Percentiles rank a stretch among this genome's conserved stretches.
These are phyloP conservation scores for Bassia scoparia DNA, from an alignment of 148 eudicot genomes.

Conservation along the genomic window DNA sequence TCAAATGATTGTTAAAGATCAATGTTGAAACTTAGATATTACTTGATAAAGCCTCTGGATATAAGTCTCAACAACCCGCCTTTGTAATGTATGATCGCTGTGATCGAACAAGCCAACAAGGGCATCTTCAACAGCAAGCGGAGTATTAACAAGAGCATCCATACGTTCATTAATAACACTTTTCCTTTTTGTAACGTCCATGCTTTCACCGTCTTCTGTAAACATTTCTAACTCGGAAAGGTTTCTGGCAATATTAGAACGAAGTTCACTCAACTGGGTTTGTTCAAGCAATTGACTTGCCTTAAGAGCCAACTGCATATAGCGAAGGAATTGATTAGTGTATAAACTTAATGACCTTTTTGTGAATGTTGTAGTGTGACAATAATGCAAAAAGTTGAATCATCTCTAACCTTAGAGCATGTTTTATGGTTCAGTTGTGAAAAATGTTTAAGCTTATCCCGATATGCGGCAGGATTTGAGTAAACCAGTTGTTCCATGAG, in stretches of 20 bases:
- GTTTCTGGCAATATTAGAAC: constrained; percentile 94
- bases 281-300: constrained; percentile 97
- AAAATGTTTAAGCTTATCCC: constrained; percentile 80
- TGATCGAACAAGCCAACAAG: constrained; percentile 98
- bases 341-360: too few species aligned
- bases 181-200: constrained; percentile 91
- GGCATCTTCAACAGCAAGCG: constrained; percentile 97
- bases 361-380: not conserved
- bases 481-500: constrained; percentile 98
- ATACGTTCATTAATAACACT: constrained; percentile 93
- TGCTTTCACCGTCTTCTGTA: constrained; percentile 94
- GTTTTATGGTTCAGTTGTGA: constrained; percentile 81
- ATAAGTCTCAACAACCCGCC: constrained; percentile 97
- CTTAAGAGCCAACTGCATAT: constrained; percentile 80
- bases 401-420: constrained; percentile 75
- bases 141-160: constrained; percentile 94
- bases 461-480: constrained; percentile 98
- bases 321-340: constrained; percentile 8
- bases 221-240: constrained; percentile 99
- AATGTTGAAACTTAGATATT: not conserved
- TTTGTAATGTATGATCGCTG: constrained; percentile 92
- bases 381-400: not conserved
- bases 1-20: not conserved
- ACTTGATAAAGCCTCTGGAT: constrained; percentile 95
- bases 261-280: constrained; percentile 92